A percentile compares a stretch with the other conserved stretches of the same genome.
Conservation (phyloP, 2,329 filamentous ascomycete species). For the Chrysoporthe austroafricana region DNA sequence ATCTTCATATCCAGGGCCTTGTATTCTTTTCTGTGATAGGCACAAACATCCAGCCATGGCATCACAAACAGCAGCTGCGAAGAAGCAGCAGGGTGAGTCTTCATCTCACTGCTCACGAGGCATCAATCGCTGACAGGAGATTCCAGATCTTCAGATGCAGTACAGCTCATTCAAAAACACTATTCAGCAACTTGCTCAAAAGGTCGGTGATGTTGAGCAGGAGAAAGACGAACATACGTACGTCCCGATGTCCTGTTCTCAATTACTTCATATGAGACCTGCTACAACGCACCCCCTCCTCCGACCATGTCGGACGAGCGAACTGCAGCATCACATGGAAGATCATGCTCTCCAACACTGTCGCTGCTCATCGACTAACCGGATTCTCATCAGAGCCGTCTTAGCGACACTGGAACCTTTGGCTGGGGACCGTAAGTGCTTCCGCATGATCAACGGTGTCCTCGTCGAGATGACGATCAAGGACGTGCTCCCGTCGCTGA, state of each 20-base stretch:
- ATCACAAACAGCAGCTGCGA: conserved; percentile 58
- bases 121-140: conserved; percentile 8
- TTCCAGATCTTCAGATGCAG: conserved; percentile 74
- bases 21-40: background rate
- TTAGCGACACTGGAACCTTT: conserved; percentile 88
- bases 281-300: background rate
- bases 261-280: conserved; percentile 23
- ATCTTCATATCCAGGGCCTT: background rate
- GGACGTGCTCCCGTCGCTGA: conserved; percentile 87
- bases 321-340: background rate
- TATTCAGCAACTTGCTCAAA: conserved; percentile 90
- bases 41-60: conserved; percentile 45
- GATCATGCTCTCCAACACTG: background rate
- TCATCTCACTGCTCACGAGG: background rate
- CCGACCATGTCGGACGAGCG: background rate
- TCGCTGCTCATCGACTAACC: conserved; percentile 27
- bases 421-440: conserved; percentile 87
- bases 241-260: conserved; percentile 38
- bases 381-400: conserved; percentile 72
- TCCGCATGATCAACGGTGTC: conserved; percentile 97
- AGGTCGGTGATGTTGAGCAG: conserved; percentile 97
- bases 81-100: conserved; percentile 73
- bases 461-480: conserved; percentile 91
- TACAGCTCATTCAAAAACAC: conserved; percentile 78
- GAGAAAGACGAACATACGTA: conserved; percentile 98